Conservation (phyloP, 495 filamentous ascomycete species). For the Corynascus novoguineensis region DNA sequence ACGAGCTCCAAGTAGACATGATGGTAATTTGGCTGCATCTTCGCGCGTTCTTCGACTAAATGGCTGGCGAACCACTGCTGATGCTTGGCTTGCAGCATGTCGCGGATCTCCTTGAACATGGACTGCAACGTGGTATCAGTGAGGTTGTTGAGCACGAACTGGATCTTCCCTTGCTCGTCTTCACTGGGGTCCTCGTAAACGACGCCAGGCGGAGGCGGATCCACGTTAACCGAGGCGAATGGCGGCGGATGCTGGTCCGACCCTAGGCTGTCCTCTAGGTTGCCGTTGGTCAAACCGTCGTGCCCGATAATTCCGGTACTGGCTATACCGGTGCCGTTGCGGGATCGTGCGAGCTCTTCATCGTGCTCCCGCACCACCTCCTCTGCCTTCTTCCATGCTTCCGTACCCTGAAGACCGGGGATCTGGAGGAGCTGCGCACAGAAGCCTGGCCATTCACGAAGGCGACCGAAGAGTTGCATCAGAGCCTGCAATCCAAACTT, state of each 20-base stretch:
- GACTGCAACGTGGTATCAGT: conserved; percentile 78
- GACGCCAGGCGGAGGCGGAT: conserved; percentile 54
- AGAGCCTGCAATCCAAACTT: conserved; percentile 98
- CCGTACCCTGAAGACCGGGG: conserved; percentile 73
- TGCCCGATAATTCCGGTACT: conserved; percentile 10
- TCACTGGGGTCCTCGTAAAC: conserved; percentile 74
- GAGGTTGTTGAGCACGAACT: conserved; percentile 95
- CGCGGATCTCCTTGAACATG: conserved; percentile 72
- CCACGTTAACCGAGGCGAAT: conserved; percentile 72
- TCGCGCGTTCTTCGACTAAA: conserved; percentile 93
- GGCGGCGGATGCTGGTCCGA: conserved; percentile 50
- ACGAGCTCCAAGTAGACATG: conserved; percentile 85
- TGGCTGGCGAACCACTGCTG: conserved; percentile 95
- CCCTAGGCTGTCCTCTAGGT: conserved; percentile 51
- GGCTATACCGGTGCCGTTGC: conserved; percentile 37
- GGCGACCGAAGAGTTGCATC: conserved; percentile 71
- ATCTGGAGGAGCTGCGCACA: conserved; percentile 77
- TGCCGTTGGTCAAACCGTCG: conserved; percentile 56
- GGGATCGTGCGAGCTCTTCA: conserved; percentile 40
- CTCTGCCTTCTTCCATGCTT: conserved; percentile 74
- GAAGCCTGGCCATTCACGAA: conserved; percentile 90
- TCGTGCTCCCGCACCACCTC: conserved; percentile 67
- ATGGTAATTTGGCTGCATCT: conserved; percentile 94
- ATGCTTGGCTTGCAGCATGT: conserved; percentile 70
- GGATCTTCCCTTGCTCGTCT: conserved; percentile 83